Base-by-base conservation (phyloP, 2,329 filamentous ascomycete species). In the Beauveria australis region DNA sequence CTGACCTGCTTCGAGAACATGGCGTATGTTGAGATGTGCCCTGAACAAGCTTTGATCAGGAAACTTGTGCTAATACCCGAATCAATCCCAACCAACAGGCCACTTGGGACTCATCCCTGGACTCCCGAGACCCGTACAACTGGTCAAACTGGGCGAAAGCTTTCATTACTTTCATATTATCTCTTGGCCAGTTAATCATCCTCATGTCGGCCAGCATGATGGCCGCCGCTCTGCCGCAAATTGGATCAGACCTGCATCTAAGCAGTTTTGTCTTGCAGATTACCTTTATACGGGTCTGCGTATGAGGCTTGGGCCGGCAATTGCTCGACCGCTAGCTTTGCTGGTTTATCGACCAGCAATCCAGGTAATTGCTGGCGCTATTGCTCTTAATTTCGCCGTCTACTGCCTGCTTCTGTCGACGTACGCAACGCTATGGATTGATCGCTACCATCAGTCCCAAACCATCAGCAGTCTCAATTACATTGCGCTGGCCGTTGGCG, bases 71-170 rank as follows among this genome's bases (percentile, higher is more conserved):
- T 37, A 28, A 22, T 8, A 22, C 33, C 16, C 16, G 5, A 5
- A 14, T 41, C 40, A 16, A 41, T 10, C 28, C 40, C 14, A 18
- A 41, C 18, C 14, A 18, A 41, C 18, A 61, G 59, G 55, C 33
- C 19, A 62, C 61, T 24, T 89, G 86, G 73, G 79, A 82, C 26
- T 79, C 67, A 0, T 64, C 78, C 5, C 74, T 81, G 62, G 85
- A 87, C 64, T 76, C 77, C 8, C 75, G 78, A 6, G 86, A 89
- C 65, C 86, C 88, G 0, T 78, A 80, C 63, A 88, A 88, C 67
- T 90, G 87, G 87, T 71, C 81, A 3, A 43, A 52, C 12, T 22
- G 12, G 8, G 65, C 63, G 26, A 67, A 67, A 47, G 49, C 65
- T 9, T 37, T 59, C 4, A 69, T 70, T 43, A 69, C 64, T 8